Evolutionary conservation across 805 yeast genomes (phyloP).

Genomic region (Metschnikowia amazonensis): DNA sequence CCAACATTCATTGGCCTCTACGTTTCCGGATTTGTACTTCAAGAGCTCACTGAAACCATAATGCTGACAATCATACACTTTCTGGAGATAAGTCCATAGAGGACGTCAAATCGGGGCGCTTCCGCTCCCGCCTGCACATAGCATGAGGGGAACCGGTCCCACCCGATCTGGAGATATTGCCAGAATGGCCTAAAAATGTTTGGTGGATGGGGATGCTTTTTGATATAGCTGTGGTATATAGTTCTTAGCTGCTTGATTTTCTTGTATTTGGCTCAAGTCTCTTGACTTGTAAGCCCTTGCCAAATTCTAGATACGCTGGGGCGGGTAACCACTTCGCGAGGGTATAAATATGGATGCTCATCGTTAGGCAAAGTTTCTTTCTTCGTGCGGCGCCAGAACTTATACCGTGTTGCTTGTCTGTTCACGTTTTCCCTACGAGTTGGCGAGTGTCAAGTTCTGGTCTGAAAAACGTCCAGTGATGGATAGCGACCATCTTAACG

Average conservation of each 20-base stretch:
- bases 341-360: slow-evolving; percentile 9
- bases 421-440: slow-evolving; percentile 44
- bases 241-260: background rate
- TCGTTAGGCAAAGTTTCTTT: slow-evolving; percentile 13
- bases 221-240: background rate
- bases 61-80: no score
- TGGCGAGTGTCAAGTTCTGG: slow-evolving; percentile 51
- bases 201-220: background rate
- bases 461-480: slow-evolving; percentile 42
- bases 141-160: slow-evolving; percentile 1
- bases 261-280: background rate
- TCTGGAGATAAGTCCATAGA: slow-evolving; percentile 2
- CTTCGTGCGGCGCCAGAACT: slow-evolving; percentile 51
- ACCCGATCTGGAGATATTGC: background rate
- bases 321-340: slow-evolving; percentile 16
- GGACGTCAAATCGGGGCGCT: slow-evolving; percentile 3
- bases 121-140: slow-evolving; percentile 1
- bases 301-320: background rate
- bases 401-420: slow-evolving; percentile 51
- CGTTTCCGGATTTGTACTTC: background rate
- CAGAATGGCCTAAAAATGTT: background rate
- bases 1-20: background rate
- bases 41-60: background rate
- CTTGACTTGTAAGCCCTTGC: background rate
- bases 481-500: slow-evolving; percentile 43